A percentile compares a stretch with the other conserved stretches of the same genome.
These are phyloP conservation scores for Mycena alexandri DNA, from an alignment of 768 basidiomycete genomes.

Conservation along the genomic window DNA sequence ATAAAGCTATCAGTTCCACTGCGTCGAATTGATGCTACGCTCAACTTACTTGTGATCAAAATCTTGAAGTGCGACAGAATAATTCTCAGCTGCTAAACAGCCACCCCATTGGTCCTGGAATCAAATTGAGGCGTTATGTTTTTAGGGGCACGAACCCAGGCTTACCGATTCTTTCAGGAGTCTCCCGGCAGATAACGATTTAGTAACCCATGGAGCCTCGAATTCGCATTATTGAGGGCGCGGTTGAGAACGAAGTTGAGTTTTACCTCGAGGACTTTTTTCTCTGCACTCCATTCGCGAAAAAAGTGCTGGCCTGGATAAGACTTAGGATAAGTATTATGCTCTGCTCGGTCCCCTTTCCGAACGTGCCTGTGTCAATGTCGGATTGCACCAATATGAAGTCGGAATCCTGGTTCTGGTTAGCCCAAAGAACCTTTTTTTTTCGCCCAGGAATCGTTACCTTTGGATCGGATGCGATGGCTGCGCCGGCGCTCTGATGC, in stretches of 20 bases:
- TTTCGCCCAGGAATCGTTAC: slow-evolving; percentile 47
- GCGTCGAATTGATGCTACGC: slow-evolving; percentile 31
- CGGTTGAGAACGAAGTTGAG: background rate
- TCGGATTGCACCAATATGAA: slow-evolving; percentile 71
- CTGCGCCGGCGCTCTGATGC: slow-evolving; percentile 67
- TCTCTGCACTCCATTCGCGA: slow-evolving; percentile 68
- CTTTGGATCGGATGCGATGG: slow-evolving; percentile 62
- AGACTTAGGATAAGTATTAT: too few species aligned
- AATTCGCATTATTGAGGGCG: slow-evolving; percentile 61
- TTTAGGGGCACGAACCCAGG: background rate
- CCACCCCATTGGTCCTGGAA: slow-evolving; percentile 43
- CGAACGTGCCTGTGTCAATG: slow-evolving; percentile 52
- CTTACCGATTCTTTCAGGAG: slow-evolving; percentile 53
- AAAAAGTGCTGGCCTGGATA: slow-evolving; percentile 60
- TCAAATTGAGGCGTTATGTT: background rate
- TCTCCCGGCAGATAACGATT: slow-evolving; percentile 57
- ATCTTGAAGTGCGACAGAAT: slow-evolving; percentile 19
- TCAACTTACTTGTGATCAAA: slow-evolving; percentile 56
- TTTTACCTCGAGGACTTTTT: slow-evolving; percentile 52
- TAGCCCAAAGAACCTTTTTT: slow-evolving; percentile 1
- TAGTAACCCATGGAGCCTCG: slow-evolving; percentile 65
- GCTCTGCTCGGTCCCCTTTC: too few species aligned
- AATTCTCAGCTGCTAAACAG: slow-evolving; percentile 33
- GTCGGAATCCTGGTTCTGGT: slow-evolving; percentile 18
- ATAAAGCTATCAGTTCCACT: slow-evolving; percentile 43